Conservation (phyloP, 345 rosid genomes). For the Sisymbrium altissimum region DNA sequence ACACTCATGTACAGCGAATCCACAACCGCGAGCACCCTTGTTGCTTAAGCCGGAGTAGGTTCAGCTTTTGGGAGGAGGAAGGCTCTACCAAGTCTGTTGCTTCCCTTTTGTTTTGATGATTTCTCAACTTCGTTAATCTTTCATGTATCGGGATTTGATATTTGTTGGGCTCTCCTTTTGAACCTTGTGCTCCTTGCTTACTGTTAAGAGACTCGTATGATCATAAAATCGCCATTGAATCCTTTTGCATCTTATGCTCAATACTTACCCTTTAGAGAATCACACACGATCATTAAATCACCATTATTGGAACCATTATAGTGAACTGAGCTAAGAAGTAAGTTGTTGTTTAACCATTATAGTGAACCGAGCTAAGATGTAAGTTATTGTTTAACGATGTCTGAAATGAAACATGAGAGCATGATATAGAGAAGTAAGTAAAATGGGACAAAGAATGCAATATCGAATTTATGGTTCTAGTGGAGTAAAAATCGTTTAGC, state of each 20-base stretch:
- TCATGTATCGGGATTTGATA: neutral
- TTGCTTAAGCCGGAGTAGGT: conserved; percentile 37
- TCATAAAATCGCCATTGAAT: neutral
- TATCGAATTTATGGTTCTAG: conserved; percentile 13
- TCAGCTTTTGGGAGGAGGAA: conserved; percentile 4
- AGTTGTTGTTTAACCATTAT: too few species aligned
- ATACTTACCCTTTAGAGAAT: neutral
- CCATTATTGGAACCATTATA: neutral
- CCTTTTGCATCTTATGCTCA: neutral
- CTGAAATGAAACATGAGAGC: neutral
- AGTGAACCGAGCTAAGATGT: neutral
- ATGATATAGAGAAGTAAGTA: too few species aligned
- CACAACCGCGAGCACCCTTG: conserved; percentile 66
- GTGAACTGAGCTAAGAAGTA: neutral
- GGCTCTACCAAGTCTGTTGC: neutral
- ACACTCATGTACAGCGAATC: conserved; percentile 48
- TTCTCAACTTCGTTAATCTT: neutral
- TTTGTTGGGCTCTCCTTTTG: neutral
- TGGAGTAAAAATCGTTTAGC: conserved; percentile 4
- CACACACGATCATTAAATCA: too few species aligned
- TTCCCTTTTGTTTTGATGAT: conserved; percentile 3
- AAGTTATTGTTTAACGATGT: neutral
- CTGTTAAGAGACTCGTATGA: neutral
- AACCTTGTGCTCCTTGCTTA: neutral
- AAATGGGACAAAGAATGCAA: conserved; percentile 15